Evolutionary conservation across 164 flowering plant species (phyloP), one percentile per base, ranked within the genome.

Genomic region (Macadamia tetraphylla): DNA sequence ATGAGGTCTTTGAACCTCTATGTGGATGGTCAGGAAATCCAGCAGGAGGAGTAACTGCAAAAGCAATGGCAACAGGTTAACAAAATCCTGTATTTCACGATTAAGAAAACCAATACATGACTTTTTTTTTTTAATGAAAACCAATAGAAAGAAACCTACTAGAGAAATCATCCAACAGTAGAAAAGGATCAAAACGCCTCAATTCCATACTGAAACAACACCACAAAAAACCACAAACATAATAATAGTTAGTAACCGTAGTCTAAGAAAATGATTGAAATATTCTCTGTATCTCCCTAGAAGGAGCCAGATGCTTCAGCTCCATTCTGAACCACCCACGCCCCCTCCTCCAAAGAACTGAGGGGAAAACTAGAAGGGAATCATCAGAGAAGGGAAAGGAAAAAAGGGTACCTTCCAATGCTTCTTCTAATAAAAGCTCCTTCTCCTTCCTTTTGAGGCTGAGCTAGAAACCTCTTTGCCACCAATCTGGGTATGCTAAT

Each of bases 1-100:
- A 46, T 46, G 9, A 46, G 51, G 7, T 11, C 51, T n/a, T 52
- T 64, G 53, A 71, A 91, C 98, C 97, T 89, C 95, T 83, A 73
- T 93, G 98, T 7, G 97, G 97, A 79, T 93, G 98, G 70, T 90
- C 98, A 32, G 96, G 96, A 73, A 90, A 90, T 66, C 98, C 98
- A 79, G 94, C 91, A 17, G 98, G 98, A 44, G 92, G 80, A 42
- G 93, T 64, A 52, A 90, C 98, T 93, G 88, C 76, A 84, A 75
- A 29, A 58, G 18, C 29, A 73, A 69, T 43, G 43, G 49, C 58
- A 30, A 53, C 17, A 44, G 46, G 51, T 62, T 46, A 46, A 11
- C 7, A 46, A 46, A 8, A 30, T 51, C 4, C 13, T 42, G 35
- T 44, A 35, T 49, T 43, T 62, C 58, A 32, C 7, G n/a, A 69